Base-by-base conservation (phyloP, 2,329 filamentous ascomycete genomes). In the Camillea tinctor region DNA sequence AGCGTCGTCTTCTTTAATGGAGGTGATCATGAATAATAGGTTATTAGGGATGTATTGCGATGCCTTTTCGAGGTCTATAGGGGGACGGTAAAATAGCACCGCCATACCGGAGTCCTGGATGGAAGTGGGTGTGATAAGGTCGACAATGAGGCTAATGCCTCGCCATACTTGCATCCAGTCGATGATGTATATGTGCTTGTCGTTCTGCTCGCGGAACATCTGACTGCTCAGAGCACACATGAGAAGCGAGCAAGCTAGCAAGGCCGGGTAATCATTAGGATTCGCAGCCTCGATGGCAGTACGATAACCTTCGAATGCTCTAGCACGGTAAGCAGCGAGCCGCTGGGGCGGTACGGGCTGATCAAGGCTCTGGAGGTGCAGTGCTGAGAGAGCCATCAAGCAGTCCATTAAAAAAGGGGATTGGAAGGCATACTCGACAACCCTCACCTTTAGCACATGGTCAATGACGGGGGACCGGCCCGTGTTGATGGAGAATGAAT, bases 141-240 rank as follows among this genome's bases (percentile, higher is more conserved):
- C 71, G 48, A 84, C 72, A 26, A 85, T 81, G 17, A 81, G 69
- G 26, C 80, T 76, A 23, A 81, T 84, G 9, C 83, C 83, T 9
- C 78, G 75, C 82, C 83, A 86, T 13, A 86, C 75, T 2, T 79
- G 66, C 72, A 85, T 81, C 83, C 84, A 86, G 67, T 85, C 79
- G 51, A 85, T 69, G 26, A 85, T 78, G 65, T 80, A 84, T 1
- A 85, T 74, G 1, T 77, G 75, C 51, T 73, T 75, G 19, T 71
- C 70, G 53, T 79, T 74, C 0, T 73, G 69, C n/a, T 83, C 80
- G 3, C 81, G 77, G 67, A 86, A 85, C 56, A 73, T 74, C 57
- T 83, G 75, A 4, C 81, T 81, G 9, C 81, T 79, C 4, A 85
- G 71, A 5, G 77, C 82, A 23, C 79, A 80, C 60, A 84, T 76